A percentile compares a stretch with the other conserved stretches of the same genome.
Conservation (phyloP, 2,329 filamentous ascomycete genomes). For the Neonectria faginata region DNA sequence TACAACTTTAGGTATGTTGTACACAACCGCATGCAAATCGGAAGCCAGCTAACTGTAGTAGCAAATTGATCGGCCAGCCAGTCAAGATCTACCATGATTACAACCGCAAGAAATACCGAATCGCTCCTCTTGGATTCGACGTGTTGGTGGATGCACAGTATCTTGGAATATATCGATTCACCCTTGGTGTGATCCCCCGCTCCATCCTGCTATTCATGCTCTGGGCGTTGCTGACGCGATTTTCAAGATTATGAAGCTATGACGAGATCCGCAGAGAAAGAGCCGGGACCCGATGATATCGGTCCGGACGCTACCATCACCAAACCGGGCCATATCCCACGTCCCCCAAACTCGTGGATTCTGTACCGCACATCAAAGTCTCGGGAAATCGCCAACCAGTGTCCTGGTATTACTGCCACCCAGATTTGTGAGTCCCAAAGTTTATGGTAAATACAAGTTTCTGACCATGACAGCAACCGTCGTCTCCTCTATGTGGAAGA, state of each 20-base stretch:
- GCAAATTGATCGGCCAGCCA: slow-evolving; percentile 42
- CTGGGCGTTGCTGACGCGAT: too few relatives aligned
- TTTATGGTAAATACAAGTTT: too few relatives aligned
- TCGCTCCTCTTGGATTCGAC: slow-evolving; percentile 41
- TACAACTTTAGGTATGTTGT: slow-evolving; percentile 44
- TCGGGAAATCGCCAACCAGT: slow-evolving; percentile 37
- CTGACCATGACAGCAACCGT: slow-evolving; percentile 41
- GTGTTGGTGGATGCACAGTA: slow-evolving; percentile 20
- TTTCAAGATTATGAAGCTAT: too few relatives aligned
- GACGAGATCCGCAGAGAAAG: too few relatives aligned
- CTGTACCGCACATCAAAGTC: slow-evolving; percentile 49
- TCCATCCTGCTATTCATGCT: too few relatives aligned
- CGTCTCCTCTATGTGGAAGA: slow-evolving; percentile 46
- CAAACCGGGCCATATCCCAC: slow-evolving; percentile 36
- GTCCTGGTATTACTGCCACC: slow-evolving; percentile 44
- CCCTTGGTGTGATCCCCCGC: slow-evolving; percentile 35
- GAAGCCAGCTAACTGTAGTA: slow-evolving; percentile 14
- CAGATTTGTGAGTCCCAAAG: slow-evolving; percentile 47
- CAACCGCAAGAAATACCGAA: slow-evolving; percentile 40
- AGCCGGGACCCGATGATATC: background rate
- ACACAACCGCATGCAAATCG: too few relatives aligned
- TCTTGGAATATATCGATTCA: slow-evolving; percentile 37
- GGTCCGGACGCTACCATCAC: background rate
- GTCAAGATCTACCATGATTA: slow-evolving; percentile 44
- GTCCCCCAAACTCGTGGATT: slow-evolving; percentile 50